phyloP scores from a whole-genome alignment of 768 basidiomycete species.

The Suillus decipiens region DNA sequence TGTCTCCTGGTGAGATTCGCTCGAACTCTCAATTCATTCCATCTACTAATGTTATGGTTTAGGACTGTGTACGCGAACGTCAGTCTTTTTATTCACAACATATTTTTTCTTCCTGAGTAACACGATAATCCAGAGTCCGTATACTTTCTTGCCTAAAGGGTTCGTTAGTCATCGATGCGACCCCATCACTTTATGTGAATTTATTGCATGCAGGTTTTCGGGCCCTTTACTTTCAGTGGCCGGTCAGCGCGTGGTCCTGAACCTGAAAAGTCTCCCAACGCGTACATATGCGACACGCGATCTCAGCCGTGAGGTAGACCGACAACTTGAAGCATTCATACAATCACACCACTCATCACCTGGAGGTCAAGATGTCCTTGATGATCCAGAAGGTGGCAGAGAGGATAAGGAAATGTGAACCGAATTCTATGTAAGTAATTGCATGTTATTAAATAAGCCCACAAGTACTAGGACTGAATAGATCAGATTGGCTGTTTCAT shows the following conservation, averaged over 20 bases:
- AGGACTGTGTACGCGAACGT: constrained; percentile 8
- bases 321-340: constrained; percentile 14
- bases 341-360: background rate
- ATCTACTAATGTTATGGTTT: background rate
- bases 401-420: background rate
- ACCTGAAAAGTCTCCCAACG: constrained; percentile 16
- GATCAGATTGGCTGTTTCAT: background rate
- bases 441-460: background rate
- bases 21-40: background rate
- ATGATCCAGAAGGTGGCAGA: background rate
- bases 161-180: constrained; percentile 1
- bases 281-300: constrained; percentile 13
- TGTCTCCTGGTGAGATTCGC: constrained; percentile 10
- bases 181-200: background rate
- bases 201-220: constrained; percentile 8
- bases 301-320: constrained; percentile 21
- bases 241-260: constrained; percentile 28
- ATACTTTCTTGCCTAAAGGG: constrained; percentile 8
- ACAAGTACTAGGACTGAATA: background rate
- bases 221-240: constrained; percentile 21
- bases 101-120: background rate
- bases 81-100: background rate
- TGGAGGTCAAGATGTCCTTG: too few relatives aligned
- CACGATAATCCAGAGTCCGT: constrained; percentile 4
- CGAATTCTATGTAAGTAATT: background rate